A percentile compares a stretch with the other conserved stretches of the same genome.
Conservation (phyloP, 2,329 filamentous ascomycete genomes). For the Trichoderma guizhouense region DNA sequence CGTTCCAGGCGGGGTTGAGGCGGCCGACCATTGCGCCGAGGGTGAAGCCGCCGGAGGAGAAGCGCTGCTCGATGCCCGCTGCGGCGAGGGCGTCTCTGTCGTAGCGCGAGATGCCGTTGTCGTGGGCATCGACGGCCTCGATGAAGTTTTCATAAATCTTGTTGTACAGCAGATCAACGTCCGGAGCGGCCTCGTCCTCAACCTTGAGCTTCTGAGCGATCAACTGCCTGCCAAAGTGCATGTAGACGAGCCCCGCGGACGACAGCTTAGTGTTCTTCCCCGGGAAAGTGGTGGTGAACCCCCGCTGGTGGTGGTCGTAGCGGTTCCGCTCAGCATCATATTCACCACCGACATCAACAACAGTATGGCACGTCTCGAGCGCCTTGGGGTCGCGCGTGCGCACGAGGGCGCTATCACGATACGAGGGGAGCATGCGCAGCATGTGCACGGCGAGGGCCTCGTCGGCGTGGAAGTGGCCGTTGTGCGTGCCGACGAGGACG, state of each 20-base stretch:
- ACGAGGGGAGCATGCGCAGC: conserved; percentile 82
- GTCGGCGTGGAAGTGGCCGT: conserved; percentile 97
- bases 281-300: conserved; percentile 83
- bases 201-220: conserved; percentile 55
- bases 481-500: conserved; percentile 86
- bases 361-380: conserved; percentile 82
- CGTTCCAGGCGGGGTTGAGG: conserved; percentile 79
- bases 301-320: conserved; percentile 97
- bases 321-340: conserved; percentile 75
- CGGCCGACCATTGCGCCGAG: conserved; percentile 80
- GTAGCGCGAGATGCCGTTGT: conserved; percentile 88
- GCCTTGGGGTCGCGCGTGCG: conserved; percentile 81
- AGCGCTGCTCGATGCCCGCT: conserved; percentile 76
- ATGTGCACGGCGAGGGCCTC: conserved; percentile 96
- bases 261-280: conserved; percentile 82
- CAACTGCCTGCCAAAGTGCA: conserved; percentile 88
- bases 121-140: conserved; percentile 94
- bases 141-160: conserved; percentile 93
- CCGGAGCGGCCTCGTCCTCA: conserved; percentile 56
- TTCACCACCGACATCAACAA: conserved; percentile 95
- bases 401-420: conserved; percentile 68
- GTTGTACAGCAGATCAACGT: conserved; percentile 72
- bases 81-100: conserved; percentile 66
- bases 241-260: conserved; percentile 88
- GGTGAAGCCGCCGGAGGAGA: conserved; percentile 77